These are phyloP conservation scores for Echinochloa phyllopogon DNA, from an alignment of 176 grass and related monocot genomes.

Conservation along the genomic window DNA sequence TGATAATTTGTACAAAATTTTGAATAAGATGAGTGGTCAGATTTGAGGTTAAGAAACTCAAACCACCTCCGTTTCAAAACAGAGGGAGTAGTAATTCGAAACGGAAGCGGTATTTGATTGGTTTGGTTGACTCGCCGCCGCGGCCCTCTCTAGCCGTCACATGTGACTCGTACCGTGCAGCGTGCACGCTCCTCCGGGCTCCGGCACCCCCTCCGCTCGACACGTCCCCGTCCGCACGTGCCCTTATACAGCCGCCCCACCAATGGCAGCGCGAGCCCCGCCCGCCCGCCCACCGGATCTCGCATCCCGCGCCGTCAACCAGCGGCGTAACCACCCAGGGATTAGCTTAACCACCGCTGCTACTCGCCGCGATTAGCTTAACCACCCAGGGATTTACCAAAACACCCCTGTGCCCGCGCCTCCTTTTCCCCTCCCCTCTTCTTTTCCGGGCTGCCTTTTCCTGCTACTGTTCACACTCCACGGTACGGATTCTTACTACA, in stretches of 20 bases:
- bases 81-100: too few relatives aligned
- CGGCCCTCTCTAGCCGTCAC: too few relatives aligned
- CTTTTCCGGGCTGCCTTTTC: neutral
- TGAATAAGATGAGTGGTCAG: too few relatives aligned
- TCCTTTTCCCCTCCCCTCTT: neutral
- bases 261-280: neutral
- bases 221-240: neutral
- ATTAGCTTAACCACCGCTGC: conserved; percentile 9
- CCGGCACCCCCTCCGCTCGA: neutral
- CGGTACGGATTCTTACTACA: conserved; percentile 23
- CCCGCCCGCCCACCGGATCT: conserved; percentile 33
- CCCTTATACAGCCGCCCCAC: conserved; percentile 3
- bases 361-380: conserved; percentile 2
- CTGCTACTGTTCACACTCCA: conserved; percentile 42
- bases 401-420: neutral
- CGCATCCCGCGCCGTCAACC: neutral
- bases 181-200: too few relatives aligned
- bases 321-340: neutral
- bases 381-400: neutral
- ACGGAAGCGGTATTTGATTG: too few relatives aligned
- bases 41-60: too few relatives aligned
- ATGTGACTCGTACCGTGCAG: too few relatives aligned
- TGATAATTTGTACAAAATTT: too few relatives aligned
- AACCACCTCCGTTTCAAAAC: too few relatives aligned
- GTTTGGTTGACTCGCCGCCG: too few relatives aligned